A percentile compares a stretch with the other conserved stretches of the same genome.
Conservation (phyloP, 225 moss, liverwort and hornwort genomes). For the Thuidium tamariscinum region DNA sequence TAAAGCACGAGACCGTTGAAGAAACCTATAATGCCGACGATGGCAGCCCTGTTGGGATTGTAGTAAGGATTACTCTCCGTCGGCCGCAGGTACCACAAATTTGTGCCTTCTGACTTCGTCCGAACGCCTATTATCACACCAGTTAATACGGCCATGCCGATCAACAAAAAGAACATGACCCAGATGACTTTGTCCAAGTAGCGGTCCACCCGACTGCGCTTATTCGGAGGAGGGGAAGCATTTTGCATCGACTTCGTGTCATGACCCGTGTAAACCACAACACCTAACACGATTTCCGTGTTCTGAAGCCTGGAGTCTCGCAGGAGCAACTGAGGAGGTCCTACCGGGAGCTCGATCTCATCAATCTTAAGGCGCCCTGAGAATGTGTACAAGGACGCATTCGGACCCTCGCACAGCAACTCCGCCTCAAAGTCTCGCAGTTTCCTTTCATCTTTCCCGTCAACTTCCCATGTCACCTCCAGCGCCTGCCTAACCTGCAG, state of each 20-base stretch:
- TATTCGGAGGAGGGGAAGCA: slow-evolving; percentile 61
- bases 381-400: slow-evolving; percentile 82
- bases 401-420: slow-evolving; percentile 67
- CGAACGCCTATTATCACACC: slow-evolving; percentile 40
- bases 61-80: slow-evolving; percentile 31
- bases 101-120: slow-evolving; percentile 18
- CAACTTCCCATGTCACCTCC: slow-evolving; percentile 54
- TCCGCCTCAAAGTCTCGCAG: slow-evolving; percentile 40
- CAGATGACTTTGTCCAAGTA: slow-evolving; percentile 64
- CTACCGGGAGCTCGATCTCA: slow-evolving; percentile 32
- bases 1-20: slow-evolving; percentile 63
- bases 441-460: slow-evolving; percentile 17
- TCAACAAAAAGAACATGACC: slow-evolving; percentile 53
- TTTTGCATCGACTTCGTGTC: slow-evolving; percentile 95
- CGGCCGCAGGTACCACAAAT: slow-evolving; percentile 56
- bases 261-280: slow-evolving; percentile 74
- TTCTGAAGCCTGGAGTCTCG: slow-evolving; percentile 89
- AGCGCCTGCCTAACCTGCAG: slow-evolving; percentile 80
- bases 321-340: slow-evolving; percentile 61
- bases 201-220: slow-evolving; percentile 78
- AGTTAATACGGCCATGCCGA: slow-evolving; percentile 40
- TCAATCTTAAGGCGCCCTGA: slow-evolving; percentile 32
- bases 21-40: slow-evolving; percentile 46
- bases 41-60: slow-evolving; percentile 38
- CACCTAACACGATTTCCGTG: slow-evolving; percentile 59